A percentile compares a stretch with the other conserved stretches of the same genome.
These are phyloP conservation scores for Epicoccum nigrum DNA, from an alignment of 2,329 filamentous ascomycete species.

Conservation along the genomic window DNA sequence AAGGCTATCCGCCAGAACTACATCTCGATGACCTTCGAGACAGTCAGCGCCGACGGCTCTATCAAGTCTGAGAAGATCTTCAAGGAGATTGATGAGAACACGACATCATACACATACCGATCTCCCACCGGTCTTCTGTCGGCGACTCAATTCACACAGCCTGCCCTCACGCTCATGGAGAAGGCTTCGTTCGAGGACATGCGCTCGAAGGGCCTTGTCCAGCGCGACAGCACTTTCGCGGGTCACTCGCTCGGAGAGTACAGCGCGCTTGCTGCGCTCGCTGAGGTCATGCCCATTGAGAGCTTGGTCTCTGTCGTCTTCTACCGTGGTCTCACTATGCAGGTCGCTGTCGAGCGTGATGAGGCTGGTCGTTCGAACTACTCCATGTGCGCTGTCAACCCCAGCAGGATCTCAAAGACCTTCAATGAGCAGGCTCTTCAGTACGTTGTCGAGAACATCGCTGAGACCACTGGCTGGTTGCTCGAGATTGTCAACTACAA, in stretches of 20 bases:
- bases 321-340: slow-evolving; percentile 98
- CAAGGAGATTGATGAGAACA: slow-evolving; percentile 93
- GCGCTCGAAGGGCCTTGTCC: slow-evolving; percentile 94
- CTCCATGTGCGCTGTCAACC: slow-evolving; percentile 99
- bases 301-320: slow-evolving; percentile 97
- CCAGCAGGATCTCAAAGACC: slow-evolving; percentile 95
- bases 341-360: slow-evolving; percentile 97
- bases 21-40: slow-evolving; percentile 99
- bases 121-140: slow-evolving; percentile 94
- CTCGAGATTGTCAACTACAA: slow-evolving; percentile 98
- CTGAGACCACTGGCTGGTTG: slow-evolving; percentile 92
- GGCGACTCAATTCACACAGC: slow-evolving; percentile 98
- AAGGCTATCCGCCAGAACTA: slow-evolving; percentile 99
- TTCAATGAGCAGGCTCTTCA: slow-evolving; percentile 98
- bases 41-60: slow-evolving; percentile 86
- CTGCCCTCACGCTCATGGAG: slow-evolving; percentile 97
- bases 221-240: slow-evolving; percentile 94
- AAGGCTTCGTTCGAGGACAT: slow-evolving; percentile 99
- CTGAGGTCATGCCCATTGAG: slow-evolving; percentile 99
- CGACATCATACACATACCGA: slow-evolving; percentile 94
- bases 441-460: slow-evolving; percentile 94
- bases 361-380: slow-evolving; percentile 94
- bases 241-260: slow-evolving; percentile 98
- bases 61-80: slow-evolving; percentile 99
- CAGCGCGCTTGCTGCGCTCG: slow-evolving; percentile 91